phyloP scores from a whole-genome alignment of 768 basidiomycete species.

The Daedaleopsis sinensis region DNA sequence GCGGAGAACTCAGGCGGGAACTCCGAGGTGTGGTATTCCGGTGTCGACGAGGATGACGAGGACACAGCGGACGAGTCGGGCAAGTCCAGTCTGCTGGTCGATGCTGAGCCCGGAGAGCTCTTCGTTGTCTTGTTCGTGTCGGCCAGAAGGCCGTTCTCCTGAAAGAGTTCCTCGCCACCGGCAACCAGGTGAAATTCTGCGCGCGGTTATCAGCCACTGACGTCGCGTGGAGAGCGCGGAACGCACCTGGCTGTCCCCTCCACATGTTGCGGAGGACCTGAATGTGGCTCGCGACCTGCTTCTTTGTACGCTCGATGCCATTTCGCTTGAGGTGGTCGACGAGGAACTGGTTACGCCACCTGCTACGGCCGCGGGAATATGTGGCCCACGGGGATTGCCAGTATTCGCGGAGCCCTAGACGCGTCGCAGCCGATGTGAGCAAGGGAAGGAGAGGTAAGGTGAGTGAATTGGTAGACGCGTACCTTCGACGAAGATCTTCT shows the following conservation, averaged over 20 bases:
- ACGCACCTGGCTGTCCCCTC: conserved; percentile 76
- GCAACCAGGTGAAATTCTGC: conserved; percentile 79
- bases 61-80: conserved; percentile 15
- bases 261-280: conserved; percentile 87
- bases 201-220: conserved; percentile 19
- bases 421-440: conserved; percentile 6
- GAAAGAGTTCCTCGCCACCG: conserved; percentile 74
- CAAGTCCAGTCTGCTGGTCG: conserved; percentile 12
- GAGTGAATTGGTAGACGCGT: conserved; percentile 14
- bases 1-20: conserved; percentile 16
- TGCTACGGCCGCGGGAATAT: conserved; percentile 75
- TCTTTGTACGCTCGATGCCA: conserved; percentile 76
- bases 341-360: conserved; percentile 85
- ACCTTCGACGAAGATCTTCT: conserved; percentile 80
- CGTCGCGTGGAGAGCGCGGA: background rate
- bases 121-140: conserved; percentile 44
- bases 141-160: conserved; percentile 43
- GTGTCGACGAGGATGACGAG: conserved; percentile 31
- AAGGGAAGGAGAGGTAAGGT: conserved; percentile 5
- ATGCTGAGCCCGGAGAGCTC: conserved; percentile 4
- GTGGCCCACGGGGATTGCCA: conserved; percentile 83
- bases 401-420: conserved; percentile 70
- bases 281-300: conserved; percentile 89
- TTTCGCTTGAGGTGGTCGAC: conserved; percentile 76
- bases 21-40: conserved; percentile 24